phyloP scores from a whole-genome alignment of 371 early-diverging fungal species.

The Dipsacomyces acuminosporus region DNA sequence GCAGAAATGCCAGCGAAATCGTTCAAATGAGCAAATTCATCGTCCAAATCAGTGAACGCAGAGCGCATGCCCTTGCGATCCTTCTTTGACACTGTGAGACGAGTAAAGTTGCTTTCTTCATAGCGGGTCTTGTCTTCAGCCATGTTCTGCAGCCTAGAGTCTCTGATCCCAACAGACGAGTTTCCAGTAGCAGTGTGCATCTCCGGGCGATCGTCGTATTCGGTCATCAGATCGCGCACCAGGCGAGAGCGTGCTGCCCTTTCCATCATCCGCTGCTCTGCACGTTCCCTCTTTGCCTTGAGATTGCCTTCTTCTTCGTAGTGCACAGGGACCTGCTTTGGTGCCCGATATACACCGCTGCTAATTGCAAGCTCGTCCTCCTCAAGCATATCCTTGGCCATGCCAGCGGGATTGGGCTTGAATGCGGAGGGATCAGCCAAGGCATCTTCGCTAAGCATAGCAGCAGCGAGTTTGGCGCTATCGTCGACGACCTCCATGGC shows the following conservation, averaged over 20 bases:
- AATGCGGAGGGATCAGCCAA: constrained; percentile 73
- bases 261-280: constrained; percentile 60
- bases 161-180: constrained; percentile 28
- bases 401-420: constrained; percentile 78
- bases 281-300: constrained; percentile 53
- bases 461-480: constrained; percentile 26
- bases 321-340: constrained; percentile 80
- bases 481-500: constrained; percentile 6
- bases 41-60: constrained; percentile 62
- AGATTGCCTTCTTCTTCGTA: constrained; percentile 65
- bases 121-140: constrained; percentile 62
- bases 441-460: constrained; percentile 30
- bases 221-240: constrained; percentile 76
- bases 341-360: constrained; percentile 72
- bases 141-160: constrained; percentile 29
- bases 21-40: constrained; percentile 81
- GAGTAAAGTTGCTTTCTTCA: constrained; percentile 89
- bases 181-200: constrained; percentile 64
- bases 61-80: constrained; percentile 64
- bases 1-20: constrained; percentile 63
- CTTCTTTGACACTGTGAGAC: constrained; percentile 69
- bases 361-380: constrained; percentile 47
- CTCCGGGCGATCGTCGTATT: constrained; percentile 87
- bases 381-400: constrained; percentile 50
- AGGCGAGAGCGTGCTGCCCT: constrained; percentile 81